Percentiles rank a stretch among this genome's conserved stretches.
phyloP scores from a whole-genome alignment of 495 filamentous ascomycete genomes.

The Lindgomyces ingoldianus region DNA sequence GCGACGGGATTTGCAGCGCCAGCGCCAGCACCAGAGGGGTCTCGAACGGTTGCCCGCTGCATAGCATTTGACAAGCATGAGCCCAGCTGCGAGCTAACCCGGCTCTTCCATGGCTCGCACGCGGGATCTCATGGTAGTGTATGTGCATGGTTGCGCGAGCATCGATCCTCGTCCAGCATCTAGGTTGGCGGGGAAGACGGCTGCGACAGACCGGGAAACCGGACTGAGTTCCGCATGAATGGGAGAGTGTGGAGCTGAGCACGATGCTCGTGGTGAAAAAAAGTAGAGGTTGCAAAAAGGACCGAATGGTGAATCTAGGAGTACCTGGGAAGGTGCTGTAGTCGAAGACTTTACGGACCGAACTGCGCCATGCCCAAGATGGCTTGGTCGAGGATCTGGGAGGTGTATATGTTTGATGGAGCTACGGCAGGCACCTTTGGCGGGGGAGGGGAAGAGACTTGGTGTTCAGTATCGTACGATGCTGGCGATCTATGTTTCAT shows the following conservation, averaged over 20 bases:
- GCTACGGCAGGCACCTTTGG: too few relatives aligned
- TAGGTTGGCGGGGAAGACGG: slow-evolving; percentile 7
- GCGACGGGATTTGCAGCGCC: too few relatives aligned
- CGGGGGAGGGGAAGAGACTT: too few relatives aligned
- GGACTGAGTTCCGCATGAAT: background rate
- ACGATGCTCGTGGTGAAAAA: background rate
- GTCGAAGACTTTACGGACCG: too few relatives aligned
- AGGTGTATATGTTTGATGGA: too few relatives aligned
- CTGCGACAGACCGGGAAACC: background rate
- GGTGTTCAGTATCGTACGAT: too few relatives aligned
- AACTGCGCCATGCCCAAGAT: too few relatives aligned
- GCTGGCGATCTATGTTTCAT: too few relatives aligned
- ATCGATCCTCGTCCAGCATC: slow-evolving; percentile 8
- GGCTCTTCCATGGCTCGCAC: background rate
- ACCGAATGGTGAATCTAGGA: background rate
- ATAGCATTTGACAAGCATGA: slow-evolving; percentile 6
- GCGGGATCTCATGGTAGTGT: background rate
- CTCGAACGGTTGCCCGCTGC: slow-evolving; percentile 2
- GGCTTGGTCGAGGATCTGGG: too few relatives aligned
- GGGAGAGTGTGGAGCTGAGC: background rate
- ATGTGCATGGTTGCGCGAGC: too few relatives aligned
- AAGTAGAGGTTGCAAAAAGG: background rate
- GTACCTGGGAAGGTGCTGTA: too few relatives aligned
- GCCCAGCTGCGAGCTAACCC: background rate
- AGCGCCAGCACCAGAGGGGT: background rate